These are phyloP conservation scores for Geotrichum fermentans DNA, from an alignment of 1,139 yeast species.

Conservation along the genomic window DNA sequence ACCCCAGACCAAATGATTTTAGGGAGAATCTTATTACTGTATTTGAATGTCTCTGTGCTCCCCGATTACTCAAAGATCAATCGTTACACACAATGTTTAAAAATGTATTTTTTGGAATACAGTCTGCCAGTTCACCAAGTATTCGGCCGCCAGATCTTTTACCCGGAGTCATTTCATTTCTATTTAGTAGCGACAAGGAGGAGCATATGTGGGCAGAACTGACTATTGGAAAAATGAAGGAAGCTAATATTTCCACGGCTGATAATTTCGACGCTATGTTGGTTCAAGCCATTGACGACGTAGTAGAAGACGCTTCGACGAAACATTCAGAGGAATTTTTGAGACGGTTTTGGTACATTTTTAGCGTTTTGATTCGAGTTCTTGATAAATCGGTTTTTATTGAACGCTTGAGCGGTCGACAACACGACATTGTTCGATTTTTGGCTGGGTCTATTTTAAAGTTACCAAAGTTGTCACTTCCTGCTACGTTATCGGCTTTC, in stretches of 20 bases:
- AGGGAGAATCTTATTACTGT: conserved; percentile 24
- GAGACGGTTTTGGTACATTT: conserved; percentile 14
- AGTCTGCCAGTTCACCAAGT: conserved; percentile 26
- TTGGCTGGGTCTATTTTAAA: conserved; percentile 11
- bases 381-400: conserved; percentile 16
- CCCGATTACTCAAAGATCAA: conserved; percentile 22
- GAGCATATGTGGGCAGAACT: conserved; percentile 31
- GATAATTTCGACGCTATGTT: conserved; percentile 23
- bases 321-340: conserved; percentile 6
- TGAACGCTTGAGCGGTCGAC: conserved; percentile 16
- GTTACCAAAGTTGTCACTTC: conserved; percentile 13
- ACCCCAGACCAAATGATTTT: conserved; percentile 22
- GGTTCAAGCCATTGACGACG: conserved; percentile 21
- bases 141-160: conserved; percentile 28
- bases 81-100: conserved; percentile 22
- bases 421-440: conserved; percentile 15
- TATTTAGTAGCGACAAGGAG: conserved; percentile 29
- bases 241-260: conserved; percentile 13
- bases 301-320: conserved; percentile 15
- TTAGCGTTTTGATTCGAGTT: conserved; percentile 15
- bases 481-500: conserved; percentile 14
- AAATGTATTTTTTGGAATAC: conserved; percentile 29
- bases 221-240: conserved; percentile 16
- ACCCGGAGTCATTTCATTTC: conserved; percentile 34
- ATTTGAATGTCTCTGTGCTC: conserved; percentile 31